phyloP scores from a whole-genome alignment of 768 basidiomycete species.

The Mycena rebaudengoi region DNA sequence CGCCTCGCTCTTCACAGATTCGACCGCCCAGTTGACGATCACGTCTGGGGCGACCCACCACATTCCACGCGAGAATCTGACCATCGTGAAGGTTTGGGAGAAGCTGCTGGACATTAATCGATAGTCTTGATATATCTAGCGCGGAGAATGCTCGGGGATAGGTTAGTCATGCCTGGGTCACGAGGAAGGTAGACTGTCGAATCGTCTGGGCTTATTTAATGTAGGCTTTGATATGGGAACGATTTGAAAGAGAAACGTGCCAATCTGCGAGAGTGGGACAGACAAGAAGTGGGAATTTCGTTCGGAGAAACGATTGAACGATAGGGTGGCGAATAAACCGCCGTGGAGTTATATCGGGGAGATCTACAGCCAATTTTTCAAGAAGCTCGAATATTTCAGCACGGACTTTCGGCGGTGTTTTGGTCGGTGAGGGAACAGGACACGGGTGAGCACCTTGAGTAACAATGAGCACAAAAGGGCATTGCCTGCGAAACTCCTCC shows the following conservation, averaged over 20 bases:
- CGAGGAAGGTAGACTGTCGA: too few relatives aligned
- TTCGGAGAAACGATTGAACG: slow-evolving; percentile 4
- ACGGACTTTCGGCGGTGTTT: slow-evolving; percentile 23
- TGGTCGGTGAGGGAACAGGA: slow-evolving; percentile 29
- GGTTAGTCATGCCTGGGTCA: too few relatives aligned
- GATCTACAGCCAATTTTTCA: slow-evolving; percentile 8
- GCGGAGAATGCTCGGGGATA: too few relatives aligned
- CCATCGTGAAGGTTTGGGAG: too few relatives aligned
- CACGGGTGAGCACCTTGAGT: slow-evolving; percentile 30
- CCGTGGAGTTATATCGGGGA: slow-evolving; percentile 26
- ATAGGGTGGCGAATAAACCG: slow-evolving; percentile 24
- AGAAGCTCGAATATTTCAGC: slow-evolving; percentile 14
- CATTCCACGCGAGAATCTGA: too few relatives aligned
- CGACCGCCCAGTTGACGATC: too few relatives aligned
- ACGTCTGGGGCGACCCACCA: too few relatives aligned
- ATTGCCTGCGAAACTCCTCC: slow-evolving; percentile 12
- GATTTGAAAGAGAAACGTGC: slow-evolving; percentile 30
- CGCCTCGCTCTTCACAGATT: too few relatives aligned
- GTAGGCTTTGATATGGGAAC: slow-evolving; percentile 22
- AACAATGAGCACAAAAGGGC: slow-evolving; percentile 28
- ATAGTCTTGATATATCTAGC: too few relatives aligned
- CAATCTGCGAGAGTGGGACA: slow-evolving; percentile 20
- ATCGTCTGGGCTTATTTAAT: slow-evolving; percentile 24
- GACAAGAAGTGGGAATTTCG: slow-evolving; percentile 11
- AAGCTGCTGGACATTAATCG: too few relatives aligned